Base-by-base conservation (phyloP, 768 basidiomycete species). In the Suillus sp. region DNA sequence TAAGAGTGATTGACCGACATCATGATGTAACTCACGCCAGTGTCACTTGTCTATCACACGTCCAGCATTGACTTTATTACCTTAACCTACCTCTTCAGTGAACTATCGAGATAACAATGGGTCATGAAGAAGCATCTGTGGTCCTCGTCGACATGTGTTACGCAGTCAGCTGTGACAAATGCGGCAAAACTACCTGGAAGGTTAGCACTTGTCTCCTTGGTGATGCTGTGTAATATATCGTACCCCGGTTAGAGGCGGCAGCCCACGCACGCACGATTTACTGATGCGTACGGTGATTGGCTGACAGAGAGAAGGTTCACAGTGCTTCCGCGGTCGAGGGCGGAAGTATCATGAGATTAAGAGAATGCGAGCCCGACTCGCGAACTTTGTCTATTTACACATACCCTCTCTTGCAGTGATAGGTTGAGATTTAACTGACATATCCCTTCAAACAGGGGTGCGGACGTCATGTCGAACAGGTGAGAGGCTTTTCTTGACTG, bases 101-200 rank as follows among this genome's bases (percentile, higher is more conserved):
- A 65, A 61, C 8, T 30, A 57, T 38, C 37, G 2, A 57, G 25
- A 38, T 20, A 43, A 51, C 54, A 51, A 77, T 77, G 75, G 66
- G 66, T 57, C 55, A 58, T 35, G 59, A 62, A 55, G 63, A 70
- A 57, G 40, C 42, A 57, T 55, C 71, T 67, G 67, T 74, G 67
- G 48, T n/a, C 25, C 85, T 81, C 61, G 81, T 79, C 65, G 78
- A 89, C 70, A 68, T 74, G 63, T 92, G 90, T 78, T 82, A 74
- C 71, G 67, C 74, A 65, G 86, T 87, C 63, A 79, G 80, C 63
- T 92, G 90, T 76, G 75, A 73, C 59, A 78, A 74, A 63, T 92
- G 90, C 73, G 81, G 81, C 57, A 91, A 91, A 81, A 85, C 77
- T 30, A 91, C 87, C 22, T 92, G 90, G 91, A 79, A 71, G 78